These are phyloP conservation scores for Ophiorrhiza pumila DNA, from an alignment of 257 asterid species.

Conservation along the genomic window DNA sequence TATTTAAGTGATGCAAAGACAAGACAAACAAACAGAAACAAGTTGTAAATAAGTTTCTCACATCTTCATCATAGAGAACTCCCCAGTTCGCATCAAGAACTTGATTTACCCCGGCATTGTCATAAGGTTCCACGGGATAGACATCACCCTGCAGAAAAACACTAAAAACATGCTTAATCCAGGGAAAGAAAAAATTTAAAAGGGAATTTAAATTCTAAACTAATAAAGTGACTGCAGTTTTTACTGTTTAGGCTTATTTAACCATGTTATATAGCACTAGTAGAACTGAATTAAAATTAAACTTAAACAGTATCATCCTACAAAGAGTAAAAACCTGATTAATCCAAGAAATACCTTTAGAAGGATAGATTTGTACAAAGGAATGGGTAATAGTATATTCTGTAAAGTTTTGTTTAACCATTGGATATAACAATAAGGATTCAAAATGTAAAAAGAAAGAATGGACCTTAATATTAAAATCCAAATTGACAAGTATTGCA, in stretches of 20 bases:
- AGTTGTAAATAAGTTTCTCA: slow-evolving; percentile 35
- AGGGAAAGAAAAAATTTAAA: slow-evolving; percentile 2
- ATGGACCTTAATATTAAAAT: neutral
- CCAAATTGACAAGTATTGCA: neutral
- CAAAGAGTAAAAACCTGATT: neutral
- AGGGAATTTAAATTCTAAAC: neutral
- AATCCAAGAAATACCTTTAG: neutral
- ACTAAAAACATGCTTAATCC: slow-evolving; percentile 11
- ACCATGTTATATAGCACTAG: neutral
- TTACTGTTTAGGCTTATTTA: neutral
- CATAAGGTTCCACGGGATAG: slow-evolving; percentile 77
- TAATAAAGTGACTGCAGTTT: neutral
- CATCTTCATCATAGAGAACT: slow-evolving; percentile 68
- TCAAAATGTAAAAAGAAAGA: neutral
- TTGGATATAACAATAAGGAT: neutral
- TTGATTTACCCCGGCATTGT: slow-evolving; percentile 44
- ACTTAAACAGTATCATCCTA: neutral
- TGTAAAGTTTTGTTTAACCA: neutral
- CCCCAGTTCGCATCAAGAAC: slow-evolving; percentile 94
- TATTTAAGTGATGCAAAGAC: slow-evolving; percentile 6
- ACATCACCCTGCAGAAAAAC: slow-evolving; percentile 71
- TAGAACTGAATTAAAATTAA: neutral
- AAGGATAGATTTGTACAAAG: neutral
- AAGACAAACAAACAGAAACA: slow-evolving; percentile 1
- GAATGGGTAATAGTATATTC: neutral